phyloP scores from a whole-genome alignment of 768 basidiomycete genomes.

The Pleurotus platypus region DNA sequence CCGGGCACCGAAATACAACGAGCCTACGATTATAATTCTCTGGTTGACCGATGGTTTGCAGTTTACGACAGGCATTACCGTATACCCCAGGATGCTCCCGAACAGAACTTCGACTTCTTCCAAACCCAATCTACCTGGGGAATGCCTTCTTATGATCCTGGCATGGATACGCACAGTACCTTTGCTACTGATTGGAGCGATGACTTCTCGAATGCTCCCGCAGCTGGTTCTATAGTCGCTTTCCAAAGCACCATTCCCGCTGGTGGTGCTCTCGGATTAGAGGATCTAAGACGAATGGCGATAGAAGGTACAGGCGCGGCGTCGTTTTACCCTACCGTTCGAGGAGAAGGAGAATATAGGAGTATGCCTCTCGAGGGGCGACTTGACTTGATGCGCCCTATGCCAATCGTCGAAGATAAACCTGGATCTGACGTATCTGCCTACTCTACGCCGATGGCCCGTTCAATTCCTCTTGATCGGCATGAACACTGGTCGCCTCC shows the following conservation, averaged over 20 bases:
- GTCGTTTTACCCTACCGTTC: constrained; percentile 13
- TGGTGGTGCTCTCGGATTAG: constrained; percentile 46
- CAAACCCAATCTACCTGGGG: constrained; percentile 73
- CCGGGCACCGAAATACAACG: constrained; percentile 18
- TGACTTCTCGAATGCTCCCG: constrained; percentile 18
- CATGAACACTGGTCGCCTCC: constrained; percentile 24
- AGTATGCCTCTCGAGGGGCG: constrained; percentile 86
- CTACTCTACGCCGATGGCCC: constrained; percentile 34
- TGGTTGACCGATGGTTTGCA: constrained; percentile 88
- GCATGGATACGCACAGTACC: too few relatives aligned
- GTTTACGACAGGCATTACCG: constrained; percentile 90
- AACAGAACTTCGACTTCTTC: constrained; percentile 55
- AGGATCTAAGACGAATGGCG: constrained; percentile 60
- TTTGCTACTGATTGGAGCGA: constrained; percentile 26
- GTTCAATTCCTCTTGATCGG: constrained; percentile 18
- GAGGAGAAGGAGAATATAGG: constrained; percentile 69
- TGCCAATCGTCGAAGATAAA: constrained; percentile 8
- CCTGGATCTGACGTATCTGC: constrained; percentile 15
- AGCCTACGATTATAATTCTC: constrained; percentile 73
- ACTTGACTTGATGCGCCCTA: constrained; percentile 78
- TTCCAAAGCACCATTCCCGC: constrained; percentile 18
- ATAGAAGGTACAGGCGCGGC: constrained; percentile 44
- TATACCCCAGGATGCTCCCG: constrained; percentile 40
- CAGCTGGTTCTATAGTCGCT: constrained; percentile 13
- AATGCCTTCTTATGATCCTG: too few relatives aligned